phyloP scores from a whole-genome alignment of 192 early-diverging fungal species.

The Backusella circina region DNA sequence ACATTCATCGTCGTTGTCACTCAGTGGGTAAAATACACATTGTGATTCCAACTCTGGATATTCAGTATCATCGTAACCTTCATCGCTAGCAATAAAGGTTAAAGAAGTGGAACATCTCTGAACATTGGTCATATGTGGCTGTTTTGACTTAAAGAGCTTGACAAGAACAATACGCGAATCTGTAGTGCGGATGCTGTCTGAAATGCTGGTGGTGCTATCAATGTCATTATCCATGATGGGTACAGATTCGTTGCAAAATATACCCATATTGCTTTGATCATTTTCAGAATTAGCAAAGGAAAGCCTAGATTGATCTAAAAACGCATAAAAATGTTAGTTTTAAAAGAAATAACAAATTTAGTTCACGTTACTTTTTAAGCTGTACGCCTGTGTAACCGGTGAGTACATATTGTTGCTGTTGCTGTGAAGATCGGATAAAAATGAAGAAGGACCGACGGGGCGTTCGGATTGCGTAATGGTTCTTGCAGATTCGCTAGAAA shows the following conservation, averaged over 20 bases:
- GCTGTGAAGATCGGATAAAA: constrained; percentile 8
- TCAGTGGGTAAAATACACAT: constrained; percentile 17
- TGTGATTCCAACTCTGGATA: constrained; percentile 17
- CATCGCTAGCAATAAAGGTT: constrained; percentile 3
- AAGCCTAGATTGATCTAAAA: background rate
- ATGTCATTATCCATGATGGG: background rate
- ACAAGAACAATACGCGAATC: background rate
- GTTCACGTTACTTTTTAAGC: background rate
- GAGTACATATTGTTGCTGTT: constrained; percentile 2
- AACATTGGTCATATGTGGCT: background rate
- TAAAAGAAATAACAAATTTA: background rate
- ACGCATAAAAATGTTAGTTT: background rate
- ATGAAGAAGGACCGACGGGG: constrained; percentile 22
- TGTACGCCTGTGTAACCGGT: background rate
- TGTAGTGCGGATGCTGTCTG: background rate
- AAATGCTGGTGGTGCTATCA: background rate
- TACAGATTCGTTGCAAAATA: constrained; percentile 11
- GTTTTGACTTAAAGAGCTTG: background rate
- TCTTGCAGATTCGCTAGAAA: constrained; percentile 4
- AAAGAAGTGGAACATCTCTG: background rate
- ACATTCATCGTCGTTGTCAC: background rate
- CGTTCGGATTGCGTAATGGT: constrained; percentile 8
- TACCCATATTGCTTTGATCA: background rate
- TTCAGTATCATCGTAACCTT: constrained; percentile 14
- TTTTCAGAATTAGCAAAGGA: constrained; percentile 4